Base-by-base conservation (phyloP, 2,329 filamentous ascomycete species). In the Esteya vermicola region DNA sequence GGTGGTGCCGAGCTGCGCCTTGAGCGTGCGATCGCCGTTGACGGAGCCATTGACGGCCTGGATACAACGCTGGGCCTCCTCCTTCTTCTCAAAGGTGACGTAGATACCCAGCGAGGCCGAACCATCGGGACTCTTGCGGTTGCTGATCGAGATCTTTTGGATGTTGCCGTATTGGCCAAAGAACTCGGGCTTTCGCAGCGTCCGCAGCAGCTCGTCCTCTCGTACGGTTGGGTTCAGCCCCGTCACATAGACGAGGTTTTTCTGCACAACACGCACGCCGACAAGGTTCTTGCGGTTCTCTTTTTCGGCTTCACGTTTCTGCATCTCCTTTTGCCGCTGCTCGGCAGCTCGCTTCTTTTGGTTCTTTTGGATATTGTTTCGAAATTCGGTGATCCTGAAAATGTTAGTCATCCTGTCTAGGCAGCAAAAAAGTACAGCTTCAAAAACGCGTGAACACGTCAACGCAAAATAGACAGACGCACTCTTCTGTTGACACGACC, bases 91-190 rank as follows among this genome's bases (percentile, higher is more conserved):
- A 57, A 95, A 98, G 0, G 91, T 98, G n/a, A 98, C 91, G 54
- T 98, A 98, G 38, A 98, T 89, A 35, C 91, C 91, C 6, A 98
- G 80, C 0, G 88, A 93, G 51, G 91, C 83, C 49, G 85, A 83
- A 23, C 73, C 73, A 52, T 79, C 74, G 25, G 75, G 71, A 44
- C 71, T 85, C 59, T 93, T 94, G 31, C 86, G 77, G 58, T 94
- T 95, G 67, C 88, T 96, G 49, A 98, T 93, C 40, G 94, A 93
- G 42, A 98, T 96, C 60, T 98, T 98, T 55, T 94, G 82, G 50
- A 98, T 98, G 55, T 89, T 91, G 51, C 91, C 91, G 56, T 98
- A 98, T 59, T 98, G 91, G 6, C 91, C 91, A 53, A 98, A 98
- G 57, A 95, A 98, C 53, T 95, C 83, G 36, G 78, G 77, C 46